Evolutionary conservation across 768 basidiomycete species (phyloP).

Genomic region (Kwoniella europaea): DNA sequence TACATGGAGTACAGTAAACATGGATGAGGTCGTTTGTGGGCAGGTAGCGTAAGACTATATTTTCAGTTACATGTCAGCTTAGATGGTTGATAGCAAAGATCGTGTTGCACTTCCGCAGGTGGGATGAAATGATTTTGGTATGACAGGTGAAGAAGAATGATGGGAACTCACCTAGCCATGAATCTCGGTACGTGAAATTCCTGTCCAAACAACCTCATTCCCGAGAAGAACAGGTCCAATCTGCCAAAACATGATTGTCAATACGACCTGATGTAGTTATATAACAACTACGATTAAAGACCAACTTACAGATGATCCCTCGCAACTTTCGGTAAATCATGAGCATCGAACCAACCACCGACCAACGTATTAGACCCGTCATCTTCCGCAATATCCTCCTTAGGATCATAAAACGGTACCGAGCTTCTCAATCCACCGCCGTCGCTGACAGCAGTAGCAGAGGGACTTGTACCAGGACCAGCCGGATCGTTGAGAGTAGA

Average conservation of each 20-base stretch:
- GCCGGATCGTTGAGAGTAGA: slow-evolving; percentile 9
- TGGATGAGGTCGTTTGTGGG: slow-evolving; percentile 48
- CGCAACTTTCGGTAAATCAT: slow-evolving; percentile 48
- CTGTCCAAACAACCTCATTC: slow-evolving; percentile 42
- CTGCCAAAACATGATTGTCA: slow-evolving; percentile 13
- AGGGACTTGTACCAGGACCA: neutral
- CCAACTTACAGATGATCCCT: slow-evolving; percentile 49
- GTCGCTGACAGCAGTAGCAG: too few species aligned
- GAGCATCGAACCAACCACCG: slow-evolving; percentile 52
- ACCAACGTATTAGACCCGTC: slow-evolving; percentile 30
- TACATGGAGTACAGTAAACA: slow-evolving; percentile 53
- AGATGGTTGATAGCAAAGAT: too few species aligned
- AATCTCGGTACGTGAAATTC: slow-evolving; percentile 51
- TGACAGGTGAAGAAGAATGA: neutral
- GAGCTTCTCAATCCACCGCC: neutral
- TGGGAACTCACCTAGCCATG: slow-evolving; percentile 41
- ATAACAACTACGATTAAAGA: neutral
- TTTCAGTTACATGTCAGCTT: too few species aligned
- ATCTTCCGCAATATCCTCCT: slow-evolving; percentile 15
- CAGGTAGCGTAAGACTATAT: slow-evolving; percentile 41
- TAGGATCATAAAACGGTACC: neutral
- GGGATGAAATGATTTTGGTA: too few species aligned
- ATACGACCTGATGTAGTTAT: too few species aligned
- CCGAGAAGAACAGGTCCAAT: slow-evolving; percentile 48
- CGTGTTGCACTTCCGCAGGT: too few species aligned